Evolutionary conservation across 202 grass and related monocot species (phyloP).

Genomic region (Carex sylvatica): DNA sequence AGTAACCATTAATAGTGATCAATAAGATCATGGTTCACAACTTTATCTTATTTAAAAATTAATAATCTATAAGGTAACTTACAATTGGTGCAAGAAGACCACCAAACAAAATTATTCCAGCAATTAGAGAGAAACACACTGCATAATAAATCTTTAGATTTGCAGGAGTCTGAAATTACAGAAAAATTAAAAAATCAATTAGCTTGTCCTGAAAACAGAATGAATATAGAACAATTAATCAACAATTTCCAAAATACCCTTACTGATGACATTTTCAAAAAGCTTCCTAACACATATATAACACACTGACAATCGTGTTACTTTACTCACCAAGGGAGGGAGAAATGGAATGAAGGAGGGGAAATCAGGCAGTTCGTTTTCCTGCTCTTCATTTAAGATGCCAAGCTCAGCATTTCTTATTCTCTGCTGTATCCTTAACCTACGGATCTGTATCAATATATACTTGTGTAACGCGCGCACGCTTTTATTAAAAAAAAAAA

Average conservation of each 20-base stretch:
- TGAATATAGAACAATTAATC: slow-evolving; percentile 12
- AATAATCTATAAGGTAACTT: slow-evolving; percentile 37
- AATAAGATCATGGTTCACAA: slow-evolving; percentile 19
- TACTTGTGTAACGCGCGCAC: background rate
- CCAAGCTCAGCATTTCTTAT: slow-evolving; percentile 98
- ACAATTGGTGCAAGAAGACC: slow-evolving; percentile 97
- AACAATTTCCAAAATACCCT: background rate
- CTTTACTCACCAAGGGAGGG: slow-evolving; percentile 73
- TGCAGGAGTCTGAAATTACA: slow-evolving; percentile 80
- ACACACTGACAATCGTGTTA: background rate
- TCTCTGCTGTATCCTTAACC: slow-evolving; percentile 98
- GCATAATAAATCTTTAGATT: slow-evolving; percentile 94
- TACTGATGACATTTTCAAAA: background rate
- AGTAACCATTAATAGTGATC: background rate
- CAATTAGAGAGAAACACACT: slow-evolving; percentile 84
- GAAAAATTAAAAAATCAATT: slow-evolving; percentile 20
- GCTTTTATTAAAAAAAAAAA: background rate
- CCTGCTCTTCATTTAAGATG: slow-evolving; percentile 66
- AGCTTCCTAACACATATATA: background rate
- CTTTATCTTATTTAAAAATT: background rate
- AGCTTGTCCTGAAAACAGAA: slow-evolving; percentile 5
- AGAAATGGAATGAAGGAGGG: slow-evolving; percentile 97
- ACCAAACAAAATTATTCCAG: slow-evolving; percentile 94
- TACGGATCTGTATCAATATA: slow-evolving; percentile 58
- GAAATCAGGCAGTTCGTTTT: slow-evolving; percentile 95